Evolutionary conservation across 805 yeast genomes (phyloP).

Genomic region (Candida tibetensis): DNA sequence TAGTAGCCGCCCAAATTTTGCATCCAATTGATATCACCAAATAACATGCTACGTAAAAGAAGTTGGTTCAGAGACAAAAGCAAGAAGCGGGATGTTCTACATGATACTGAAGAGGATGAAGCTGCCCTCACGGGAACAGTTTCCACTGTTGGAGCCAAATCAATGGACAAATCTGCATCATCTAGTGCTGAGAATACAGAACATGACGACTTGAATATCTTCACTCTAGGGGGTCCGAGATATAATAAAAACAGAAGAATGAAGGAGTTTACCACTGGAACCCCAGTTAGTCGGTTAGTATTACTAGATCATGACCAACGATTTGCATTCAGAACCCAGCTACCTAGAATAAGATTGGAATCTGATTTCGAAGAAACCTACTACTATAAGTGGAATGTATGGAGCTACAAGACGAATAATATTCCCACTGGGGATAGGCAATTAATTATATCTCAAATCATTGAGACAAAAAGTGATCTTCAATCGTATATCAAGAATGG

Average conservation of each 20-base stretch:
- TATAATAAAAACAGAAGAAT: no score
- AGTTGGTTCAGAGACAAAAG: not conserved
- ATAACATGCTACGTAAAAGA: not conserved
- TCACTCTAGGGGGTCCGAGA: no score
- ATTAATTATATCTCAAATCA: slow-evolving; percentile 1
- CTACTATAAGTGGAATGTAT: slow-evolving; percentile 9
- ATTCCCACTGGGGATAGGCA: not conserved
- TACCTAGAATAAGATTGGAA: not conserved
- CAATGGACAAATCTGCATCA: not conserved
- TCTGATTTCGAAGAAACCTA: slow-evolving; percentile 3
- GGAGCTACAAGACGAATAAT: slow-evolving; percentile 1
- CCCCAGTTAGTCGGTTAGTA: slow-evolving; percentile 6
- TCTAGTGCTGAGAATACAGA: no score
- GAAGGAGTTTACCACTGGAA: slow-evolving; percentile 5
- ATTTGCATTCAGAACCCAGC: slow-evolving; percentile 2
- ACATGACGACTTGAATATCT: no score
- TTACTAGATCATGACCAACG: slow-evolving; percentile 1
- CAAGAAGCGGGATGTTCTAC: not conserved
- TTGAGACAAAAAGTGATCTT: slow-evolving; percentile 8
- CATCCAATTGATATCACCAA: not conserved
- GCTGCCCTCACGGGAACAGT: not conserved
- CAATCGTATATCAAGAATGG: slow-evolving; percentile 1
- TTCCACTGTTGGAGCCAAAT: not conserved
- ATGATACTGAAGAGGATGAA: not conserved
- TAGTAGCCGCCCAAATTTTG: slow-evolving; percentile 3